A percentile compares a stretch with the other conserved stretches of the same genome.
Conservation (phyloP, 176 grass and related monocot species). For the Areca catechu region DNA sequence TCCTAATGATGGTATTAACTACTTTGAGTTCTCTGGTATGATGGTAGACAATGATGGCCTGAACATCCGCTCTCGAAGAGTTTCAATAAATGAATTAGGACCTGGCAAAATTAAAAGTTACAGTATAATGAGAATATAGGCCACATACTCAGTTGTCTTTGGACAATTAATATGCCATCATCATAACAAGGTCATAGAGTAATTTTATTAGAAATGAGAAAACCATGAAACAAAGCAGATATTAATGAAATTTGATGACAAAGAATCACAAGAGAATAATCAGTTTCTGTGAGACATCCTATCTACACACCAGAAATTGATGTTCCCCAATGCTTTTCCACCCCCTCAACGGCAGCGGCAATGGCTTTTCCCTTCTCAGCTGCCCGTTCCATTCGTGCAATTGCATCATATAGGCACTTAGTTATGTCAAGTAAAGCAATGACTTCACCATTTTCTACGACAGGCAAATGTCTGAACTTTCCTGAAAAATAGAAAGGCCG, state of each 20-base stretch:
- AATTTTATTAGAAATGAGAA: neutral
- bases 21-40: conserved; percentile 98
- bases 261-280: neutral
- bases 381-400: conserved; percentile 96
- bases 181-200: too few relatives aligned
- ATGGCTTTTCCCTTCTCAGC: conserved; percentile 98
- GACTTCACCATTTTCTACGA: conserved; percentile 93
- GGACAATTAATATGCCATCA: too few relatives aligned
- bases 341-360: conserved; percentile 85
- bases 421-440: conserved; percentile 92
- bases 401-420: conserved; percentile 98
- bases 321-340: conserved; percentile 87
- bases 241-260: conserved; percentile 9
- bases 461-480: conserved; percentile 97
- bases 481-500: conserved; percentile 30
- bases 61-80: conserved; percentile 82
- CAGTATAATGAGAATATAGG: neutral
- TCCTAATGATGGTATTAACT: conserved; percentile 58
- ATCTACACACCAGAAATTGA: conserved; percentile 48
- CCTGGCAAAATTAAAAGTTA: conserved; percentile 37
- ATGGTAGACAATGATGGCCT: conserved; percentile 79
- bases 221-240: neutral
- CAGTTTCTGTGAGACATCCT: neutral
- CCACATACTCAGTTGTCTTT: too few relatives aligned
- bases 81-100: conserved; percentile 95